These are phyloP conservation scores for Backusella psychrophila DNA, from an alignment of 192 early-diverging fungal genomes.

Conservation along the genomic window DNA sequence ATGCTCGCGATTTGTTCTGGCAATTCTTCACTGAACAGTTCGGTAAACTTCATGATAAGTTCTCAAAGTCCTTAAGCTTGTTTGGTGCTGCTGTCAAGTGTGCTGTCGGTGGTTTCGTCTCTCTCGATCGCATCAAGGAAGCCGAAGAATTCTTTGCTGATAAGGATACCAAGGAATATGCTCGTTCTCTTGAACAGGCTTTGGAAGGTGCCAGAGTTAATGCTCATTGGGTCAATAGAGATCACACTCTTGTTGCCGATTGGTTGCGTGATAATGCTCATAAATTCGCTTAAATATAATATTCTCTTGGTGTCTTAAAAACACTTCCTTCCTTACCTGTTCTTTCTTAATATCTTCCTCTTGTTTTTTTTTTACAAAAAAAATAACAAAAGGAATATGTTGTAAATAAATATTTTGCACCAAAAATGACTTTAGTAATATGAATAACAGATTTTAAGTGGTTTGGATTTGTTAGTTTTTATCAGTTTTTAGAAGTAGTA, in stretches of 20 bases:
- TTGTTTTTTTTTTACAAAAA: neutral
- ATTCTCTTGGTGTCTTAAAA: neutral
- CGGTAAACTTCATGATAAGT: constrained; percentile 53
- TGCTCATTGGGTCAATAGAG: constrained; percentile 46
- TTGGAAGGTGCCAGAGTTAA: constrained; percentile 67
- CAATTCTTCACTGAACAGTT: constrained; percentile 64
- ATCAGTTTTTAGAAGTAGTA: no score
- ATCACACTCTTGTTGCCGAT: constrained; percentile 21
- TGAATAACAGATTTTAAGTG: no score
- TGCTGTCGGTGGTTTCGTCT: constrained; percentile 42
- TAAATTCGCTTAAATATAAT: neutral
- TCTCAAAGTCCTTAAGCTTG: constrained; percentile 45
- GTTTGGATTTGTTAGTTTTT: no score
- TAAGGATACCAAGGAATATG: constrained; percentile 61
- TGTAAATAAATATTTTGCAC: neutral
- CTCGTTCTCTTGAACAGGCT: constrained; percentile 67
- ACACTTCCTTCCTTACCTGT: neutral
- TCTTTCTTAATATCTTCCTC: no score
- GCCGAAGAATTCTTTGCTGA: constrained; percentile 62
- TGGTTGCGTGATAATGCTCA: constrained; percentile 15
- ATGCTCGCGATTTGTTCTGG: constrained; percentile 62
- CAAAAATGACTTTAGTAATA: neutral
- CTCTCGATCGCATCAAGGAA: constrained; percentile 60
- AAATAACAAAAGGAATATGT: neutral
- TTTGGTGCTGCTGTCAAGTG: constrained; percentile 46